Base-by-base conservation (phyloP, 495 filamentous ascomycete genomes). In the Podospora tetraspora region DNA sequence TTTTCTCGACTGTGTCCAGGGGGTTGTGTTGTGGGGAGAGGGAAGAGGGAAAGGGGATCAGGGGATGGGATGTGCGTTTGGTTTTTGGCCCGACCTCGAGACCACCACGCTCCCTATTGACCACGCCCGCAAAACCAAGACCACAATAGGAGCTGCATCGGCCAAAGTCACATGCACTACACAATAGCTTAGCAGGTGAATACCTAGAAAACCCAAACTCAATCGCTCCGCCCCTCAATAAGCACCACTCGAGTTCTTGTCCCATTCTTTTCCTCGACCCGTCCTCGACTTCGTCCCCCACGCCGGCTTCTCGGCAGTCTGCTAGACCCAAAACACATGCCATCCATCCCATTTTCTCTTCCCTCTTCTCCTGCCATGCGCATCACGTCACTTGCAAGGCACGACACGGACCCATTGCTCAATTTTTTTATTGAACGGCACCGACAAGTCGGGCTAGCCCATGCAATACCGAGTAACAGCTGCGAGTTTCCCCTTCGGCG, bases 11-110 rank as follows among this genome's bases (percentile, higher is more conserved):
- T 4, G 34, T 6, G 34, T 0, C 22, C 24, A 59, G 58, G 67
- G 58, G 68, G 58, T 61, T 60, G 58, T 69, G 34, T 66, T 66
- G 67, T 69, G 57, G 61, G 59, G 34, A 52, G 68, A 61, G 67
- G 25, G 43, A 56, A 62, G 43, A 29, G 37, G 30, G 43, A 52
- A 52, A 52, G 43, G 43, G 43, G 43, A 52, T 52, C 19, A 57
- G 30, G 56, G 67, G 19, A 3, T 43, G 13, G 13, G 56, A 68
- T 64, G 59, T 64, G 9, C 10, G 25, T 66, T 23, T 21, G 63
- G 21, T 3, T 24, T 59, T 56, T 63, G 11, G 27, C 7, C 19
- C 8, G 10, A 12, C 16, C 1, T n/a, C 43, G 43, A 52, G 6
- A 52, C 43, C 43, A 52, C 37, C 37, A 19, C 37, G 1, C 25